phyloP scores from a whole-genome alignment of 495 filamentous ascomycete genomes.

The Penicillium salamii region DNA sequence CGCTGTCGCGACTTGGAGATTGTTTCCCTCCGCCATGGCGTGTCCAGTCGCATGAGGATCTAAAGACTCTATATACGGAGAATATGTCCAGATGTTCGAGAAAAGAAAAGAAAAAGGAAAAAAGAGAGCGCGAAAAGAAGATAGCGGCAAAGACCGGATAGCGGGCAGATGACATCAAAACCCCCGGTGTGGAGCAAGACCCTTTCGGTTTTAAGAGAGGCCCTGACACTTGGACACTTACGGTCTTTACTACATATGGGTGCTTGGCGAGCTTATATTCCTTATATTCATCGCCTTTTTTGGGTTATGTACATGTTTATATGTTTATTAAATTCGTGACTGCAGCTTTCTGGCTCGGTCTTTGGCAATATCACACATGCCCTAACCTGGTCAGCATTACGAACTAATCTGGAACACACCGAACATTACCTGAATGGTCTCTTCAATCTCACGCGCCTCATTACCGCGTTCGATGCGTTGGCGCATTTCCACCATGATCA shows the following conservation, averaged over 20 bases:
- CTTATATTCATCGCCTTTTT: no score
- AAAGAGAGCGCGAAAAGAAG: conserved; percentile 5
- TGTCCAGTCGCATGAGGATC: conserved; percentile 15
- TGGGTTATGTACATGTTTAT: no score
- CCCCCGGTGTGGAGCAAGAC: conserved; percentile 17
- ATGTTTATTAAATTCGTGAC: conserved; percentile 17
- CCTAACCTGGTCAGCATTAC: conserved; percentile 36
- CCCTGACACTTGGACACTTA: no score
- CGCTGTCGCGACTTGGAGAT: conserved; percentile 14
- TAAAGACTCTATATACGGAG: not conserved
- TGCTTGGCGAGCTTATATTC: not conserved
- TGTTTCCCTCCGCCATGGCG: conserved; percentile 18
- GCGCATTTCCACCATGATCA: conserved; percentile 85
- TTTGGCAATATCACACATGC: conserved; percentile 71
- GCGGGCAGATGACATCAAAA: conserved; percentile 31
- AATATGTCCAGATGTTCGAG: no score
- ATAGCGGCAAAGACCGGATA: conserved; percentile 26
- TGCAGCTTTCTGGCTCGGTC: conserved; percentile 57
- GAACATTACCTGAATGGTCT: conserved; percentile 67
- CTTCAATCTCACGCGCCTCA: conserved; percentile 62
- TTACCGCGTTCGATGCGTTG: conserved; percentile 69
- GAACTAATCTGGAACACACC: not conserved
- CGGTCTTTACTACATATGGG: no score
- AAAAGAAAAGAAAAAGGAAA: conserved; percentile 2
- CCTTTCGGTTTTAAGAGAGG: conserved; percentile 6